Percentiles rank a stretch among this genome's conserved stretches.
Conservation (phyloP, 2,329 filamentous ascomycete genomes). For the Penicillium sp. region DNA sequence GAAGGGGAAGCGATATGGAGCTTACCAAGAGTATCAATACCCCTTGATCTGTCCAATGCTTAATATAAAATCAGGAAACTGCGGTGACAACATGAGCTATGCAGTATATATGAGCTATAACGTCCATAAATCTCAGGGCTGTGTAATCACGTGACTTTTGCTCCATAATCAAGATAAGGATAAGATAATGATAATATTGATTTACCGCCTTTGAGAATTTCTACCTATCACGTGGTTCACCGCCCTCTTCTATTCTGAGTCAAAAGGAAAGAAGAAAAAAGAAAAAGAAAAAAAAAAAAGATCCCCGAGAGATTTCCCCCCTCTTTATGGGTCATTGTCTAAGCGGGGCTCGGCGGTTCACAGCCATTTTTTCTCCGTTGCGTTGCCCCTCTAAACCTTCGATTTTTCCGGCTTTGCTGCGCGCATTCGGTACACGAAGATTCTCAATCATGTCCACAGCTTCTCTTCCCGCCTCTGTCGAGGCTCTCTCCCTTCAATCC, state of each 20-base stretch:
- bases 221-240: slow-evolving; percentile 21
- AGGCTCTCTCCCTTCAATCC: slow-evolving; percentile 42
- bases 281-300: slow-evolving; percentile 22
- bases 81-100: no score
- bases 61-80: no score
- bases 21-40: no score
- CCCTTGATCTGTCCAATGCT: no score
- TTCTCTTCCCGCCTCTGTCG: slow-evolving; percentile 36
- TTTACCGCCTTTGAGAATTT: no score
- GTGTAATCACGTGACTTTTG: no score
- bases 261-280: neutral
- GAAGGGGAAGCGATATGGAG: neutral
- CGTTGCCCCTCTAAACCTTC: slow-evolving; percentile 10
- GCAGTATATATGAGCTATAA: no score
- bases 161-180: no score
- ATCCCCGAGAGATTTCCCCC: slow-evolving; percentile 26
- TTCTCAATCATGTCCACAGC: slow-evolving; percentile 31
- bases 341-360: slow-evolving; percentile 42
- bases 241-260: slow-evolving; percentile 32
- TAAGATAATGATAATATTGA: no score
- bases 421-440: slow-evolving; percentile 16
- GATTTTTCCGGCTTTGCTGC: slow-evolving; percentile 10
- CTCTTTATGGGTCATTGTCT: slow-evolving; percentile 41
- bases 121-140: no score
- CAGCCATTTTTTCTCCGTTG: slow-evolving; percentile 27